Evolutionary conservation across 768 basidiomycete genomes (phyloP).

Genomic region (Lactarius tabidus): DNA sequence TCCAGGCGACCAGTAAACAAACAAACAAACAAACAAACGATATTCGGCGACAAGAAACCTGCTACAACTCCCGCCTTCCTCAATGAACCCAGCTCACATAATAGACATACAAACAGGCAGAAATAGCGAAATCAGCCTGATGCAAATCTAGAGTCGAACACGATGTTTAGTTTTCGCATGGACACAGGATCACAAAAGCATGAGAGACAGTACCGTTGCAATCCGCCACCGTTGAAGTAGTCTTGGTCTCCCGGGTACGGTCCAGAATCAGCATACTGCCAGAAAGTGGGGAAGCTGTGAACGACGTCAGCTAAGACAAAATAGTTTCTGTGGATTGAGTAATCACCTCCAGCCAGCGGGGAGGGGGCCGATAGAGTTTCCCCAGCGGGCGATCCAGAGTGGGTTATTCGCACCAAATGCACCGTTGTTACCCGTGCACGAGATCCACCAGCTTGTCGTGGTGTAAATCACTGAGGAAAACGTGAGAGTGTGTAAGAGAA

Average conservation of each 20-base stretch:
- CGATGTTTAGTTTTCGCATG: not conserved
- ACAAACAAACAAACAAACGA: too few relatives aligned
- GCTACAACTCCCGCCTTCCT: too few relatives aligned
- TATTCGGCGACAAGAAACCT: too few relatives aligned
- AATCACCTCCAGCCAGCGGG: constrained; percentile 53
- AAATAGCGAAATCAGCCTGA: too few relatives aligned
- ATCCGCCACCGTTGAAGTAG: constrained; percentile 51
- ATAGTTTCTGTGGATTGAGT: not conserved
- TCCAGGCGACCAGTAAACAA: too few relatives aligned
- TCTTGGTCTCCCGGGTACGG: constrained; percentile 56
- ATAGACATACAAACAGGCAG: too few relatives aligned
- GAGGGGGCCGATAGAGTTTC: constrained; percentile 47
- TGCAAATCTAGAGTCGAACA: not conserved
- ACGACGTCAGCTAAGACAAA: not conserved
- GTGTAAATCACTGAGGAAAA: constrained; percentile 51
- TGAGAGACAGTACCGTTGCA: constrained; percentile 34
- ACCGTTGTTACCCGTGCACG: constrained; percentile 57
- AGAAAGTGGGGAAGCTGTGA: constrained; percentile 48
- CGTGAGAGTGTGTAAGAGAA: not conserved
- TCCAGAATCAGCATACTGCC: constrained; percentile 57
- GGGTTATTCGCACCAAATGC: constrained; percentile 50
- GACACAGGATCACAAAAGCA: not conserved
- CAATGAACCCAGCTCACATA: too few relatives aligned
- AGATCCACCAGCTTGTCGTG: constrained; percentile 63
- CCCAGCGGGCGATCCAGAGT: constrained; percentile 56